These are phyloP conservation scores for Sclerotinia sclerotiorum DNA, from an alignment of 2,329 filamentous ascomycete species.

Conservation along the genomic window DNA sequence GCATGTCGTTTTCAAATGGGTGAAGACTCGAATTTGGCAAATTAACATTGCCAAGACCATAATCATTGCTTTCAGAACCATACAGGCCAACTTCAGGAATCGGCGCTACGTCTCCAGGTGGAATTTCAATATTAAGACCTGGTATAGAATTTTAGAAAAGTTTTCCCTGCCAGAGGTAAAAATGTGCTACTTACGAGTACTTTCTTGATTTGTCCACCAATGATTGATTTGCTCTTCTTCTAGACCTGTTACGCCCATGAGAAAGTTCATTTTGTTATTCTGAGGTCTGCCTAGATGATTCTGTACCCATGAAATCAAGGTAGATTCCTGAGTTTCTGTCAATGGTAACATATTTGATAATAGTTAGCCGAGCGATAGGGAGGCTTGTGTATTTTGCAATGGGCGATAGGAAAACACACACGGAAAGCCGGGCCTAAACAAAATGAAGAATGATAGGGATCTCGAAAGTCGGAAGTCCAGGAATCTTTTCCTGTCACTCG, in stretches of 20 bases:
- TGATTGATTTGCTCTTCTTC: slow-evolving; percentile 28
- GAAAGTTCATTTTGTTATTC: slow-evolving; percentile 24
- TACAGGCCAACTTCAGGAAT: background rate
- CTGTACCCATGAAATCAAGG: slow-evolving; percentile 26
- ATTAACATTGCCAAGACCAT: background rate
- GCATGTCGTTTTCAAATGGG: background rate
- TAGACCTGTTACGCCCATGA: slow-evolving; percentile 27
- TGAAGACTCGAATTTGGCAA: background rate
- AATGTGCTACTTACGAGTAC: slow-evolving; percentile 13
- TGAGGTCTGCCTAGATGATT: slow-evolving; percentile 24
- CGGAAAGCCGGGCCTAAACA: background rate
- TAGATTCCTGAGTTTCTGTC: slow-evolving; percentile 28
- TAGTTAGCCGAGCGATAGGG: background rate
- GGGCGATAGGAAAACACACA: background rate
- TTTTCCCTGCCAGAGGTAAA: background rate
- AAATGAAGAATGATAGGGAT: background rate
- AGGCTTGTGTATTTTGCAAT: background rate
- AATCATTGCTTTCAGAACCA: background rate
- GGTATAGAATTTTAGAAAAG: background rate
- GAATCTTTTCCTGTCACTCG: background rate
- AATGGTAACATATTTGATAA: slow-evolving; percentile 25
- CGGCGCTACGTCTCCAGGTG: background rate
- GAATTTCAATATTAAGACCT: background rate
- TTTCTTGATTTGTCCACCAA: slow-evolving; percentile 27
- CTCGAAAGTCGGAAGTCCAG: background rate